Conservation (phyloP, 768 basidiomycete genomes). For the Termitomyces sp. region DNA sequence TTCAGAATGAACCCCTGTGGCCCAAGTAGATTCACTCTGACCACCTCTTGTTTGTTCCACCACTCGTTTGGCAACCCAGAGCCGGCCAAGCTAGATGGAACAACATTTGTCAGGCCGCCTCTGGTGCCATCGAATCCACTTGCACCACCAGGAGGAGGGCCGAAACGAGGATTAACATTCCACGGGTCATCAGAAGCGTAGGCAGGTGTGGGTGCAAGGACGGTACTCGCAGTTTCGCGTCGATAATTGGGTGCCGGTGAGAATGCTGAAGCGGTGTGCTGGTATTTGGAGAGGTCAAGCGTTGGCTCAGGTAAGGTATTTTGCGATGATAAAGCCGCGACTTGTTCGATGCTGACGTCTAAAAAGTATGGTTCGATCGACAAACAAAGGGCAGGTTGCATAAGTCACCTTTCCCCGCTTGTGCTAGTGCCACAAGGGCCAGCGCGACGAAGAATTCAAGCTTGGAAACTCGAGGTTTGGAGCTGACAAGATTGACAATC, state of each 20-base stretch:
- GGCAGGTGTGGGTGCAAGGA: slow-evolving; percentile 9
- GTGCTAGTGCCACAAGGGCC: slow-evolving; percentile 82
- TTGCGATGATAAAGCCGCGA: slow-evolving; percentile 71
- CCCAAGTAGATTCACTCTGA: slow-evolving; percentile 68
- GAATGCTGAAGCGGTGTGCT: slow-evolving; percentile 48
- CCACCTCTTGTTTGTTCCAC: slow-evolving; percentile 80
- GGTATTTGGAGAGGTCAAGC: slow-evolving; percentile 57
- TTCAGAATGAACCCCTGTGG: slow-evolving; percentile 92
- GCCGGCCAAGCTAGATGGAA: slow-evolving; percentile 57
- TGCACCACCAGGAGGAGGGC: slow-evolving; percentile 21
- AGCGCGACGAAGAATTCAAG: slow-evolving; percentile 91
- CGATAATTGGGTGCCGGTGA: slow-evolving; percentile 33
- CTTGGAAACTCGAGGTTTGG: slow-evolving; percentile 72
- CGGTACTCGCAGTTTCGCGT: slow-evolving; percentile 29
- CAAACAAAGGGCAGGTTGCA: neutral
- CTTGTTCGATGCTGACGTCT: slow-evolving; percentile 80
- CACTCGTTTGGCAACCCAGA: slow-evolving; percentile 74
- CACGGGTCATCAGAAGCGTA: slow-evolving; percentile 59
- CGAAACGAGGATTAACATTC: slow-evolving; percentile 38
- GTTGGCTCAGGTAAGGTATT: slow-evolving; percentile 73
- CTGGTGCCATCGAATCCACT: slow-evolving; percentile 23
- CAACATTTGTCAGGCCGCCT: slow-evolving; percentile 34
- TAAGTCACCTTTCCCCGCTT: slow-evolving; percentile 65
- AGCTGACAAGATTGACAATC: slow-evolving; percentile 90
- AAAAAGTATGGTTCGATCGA: neutral